A percentile compares a stretch with the other conserved stretches of the same genome.
These are phyloP conservation scores for Aspergillus sp. DNA, from an alignment of 2,329 filamentous ascomycete genomes.

Conservation along the genomic window DNA sequence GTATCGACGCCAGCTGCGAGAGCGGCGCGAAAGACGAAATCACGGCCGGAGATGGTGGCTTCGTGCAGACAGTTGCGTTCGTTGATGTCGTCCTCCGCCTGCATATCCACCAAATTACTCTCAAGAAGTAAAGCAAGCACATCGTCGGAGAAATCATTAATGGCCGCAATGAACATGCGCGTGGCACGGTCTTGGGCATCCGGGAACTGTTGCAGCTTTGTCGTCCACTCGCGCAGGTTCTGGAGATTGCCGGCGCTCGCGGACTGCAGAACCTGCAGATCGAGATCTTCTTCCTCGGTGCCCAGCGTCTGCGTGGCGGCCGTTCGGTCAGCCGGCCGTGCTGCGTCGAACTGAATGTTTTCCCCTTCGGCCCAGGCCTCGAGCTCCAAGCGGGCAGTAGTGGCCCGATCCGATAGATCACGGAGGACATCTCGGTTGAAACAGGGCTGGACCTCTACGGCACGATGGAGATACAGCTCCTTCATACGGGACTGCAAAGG, in stretches of 20 bases:
- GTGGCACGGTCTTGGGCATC: conserved; percentile 70
- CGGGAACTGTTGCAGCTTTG: conserved; percentile 55
- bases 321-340: conserved; percentile 32
- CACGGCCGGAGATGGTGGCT: conserved; percentile 86
- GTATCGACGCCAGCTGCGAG: conserved; percentile 69
- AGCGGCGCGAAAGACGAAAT: conserved; percentile 66
- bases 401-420: conserved; percentile 91
- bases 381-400: conserved; percentile 87
- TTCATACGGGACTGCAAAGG: conserved; percentile 76
- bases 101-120: conserved; percentile 77
- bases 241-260: conserved; percentile 73
- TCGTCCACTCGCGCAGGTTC: conserved; percentile 71
- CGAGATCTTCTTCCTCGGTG: conserved; percentile 81
- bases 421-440: conserved; percentile 97
- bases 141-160: conserved; percentile 72
- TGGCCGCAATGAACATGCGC: conserved; percentile 79
- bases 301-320: conserved; percentile 40
- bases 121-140: conserved; percentile 69
- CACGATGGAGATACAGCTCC: conserved; percentile 88
- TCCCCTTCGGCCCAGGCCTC: conserved; percentile 97
- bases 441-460: conserved; percentile 94
- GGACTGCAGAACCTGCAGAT: conserved; percentile 75
- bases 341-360: conserved; percentile 69
- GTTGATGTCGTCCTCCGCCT: conserved; percentile 94
- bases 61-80: conserved; percentile 94